Conservation (phyloP, 202 grass and related monocot species). For the Panicum hallii region DNA sequence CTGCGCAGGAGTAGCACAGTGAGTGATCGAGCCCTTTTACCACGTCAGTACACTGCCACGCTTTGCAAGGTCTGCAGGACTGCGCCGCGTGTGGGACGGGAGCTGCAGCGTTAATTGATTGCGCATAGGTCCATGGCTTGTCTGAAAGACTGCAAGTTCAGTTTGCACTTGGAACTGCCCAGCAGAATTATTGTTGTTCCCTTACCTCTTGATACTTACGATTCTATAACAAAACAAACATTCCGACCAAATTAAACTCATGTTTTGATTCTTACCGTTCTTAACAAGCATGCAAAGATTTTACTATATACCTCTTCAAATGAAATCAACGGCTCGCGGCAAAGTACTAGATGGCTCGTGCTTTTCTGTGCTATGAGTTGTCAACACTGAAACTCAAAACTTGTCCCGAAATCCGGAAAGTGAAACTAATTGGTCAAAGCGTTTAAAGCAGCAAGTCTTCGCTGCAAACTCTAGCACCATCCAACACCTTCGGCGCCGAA, state of each 20-base stretch:
- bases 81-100: background rate
- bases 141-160: background rate
- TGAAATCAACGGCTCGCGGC: background rate
- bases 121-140: background rate
- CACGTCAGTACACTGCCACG: conserved; percentile 26
- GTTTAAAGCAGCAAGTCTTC: background rate
- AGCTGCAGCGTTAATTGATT: conserved; percentile 32
- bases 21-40: background rate
- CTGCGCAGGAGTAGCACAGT: background rate
- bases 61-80: conserved; percentile 20
- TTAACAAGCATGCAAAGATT: background rate
- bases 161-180: no score
- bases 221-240: no score
- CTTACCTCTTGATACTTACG: no score
- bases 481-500: background rate
- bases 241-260: background rate
- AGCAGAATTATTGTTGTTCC: no score
- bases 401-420: background rate
- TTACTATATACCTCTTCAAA: background rate
- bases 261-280: background rate
- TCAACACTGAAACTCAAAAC: background rate
- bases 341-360: background rate
- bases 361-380: background rate
- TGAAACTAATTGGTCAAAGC: background rate
- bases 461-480: background rate